Evolutionary conservation across 371 early-diverging fungal genomes (phyloP).

Genomic region (Nematocida sp.): DNA sequence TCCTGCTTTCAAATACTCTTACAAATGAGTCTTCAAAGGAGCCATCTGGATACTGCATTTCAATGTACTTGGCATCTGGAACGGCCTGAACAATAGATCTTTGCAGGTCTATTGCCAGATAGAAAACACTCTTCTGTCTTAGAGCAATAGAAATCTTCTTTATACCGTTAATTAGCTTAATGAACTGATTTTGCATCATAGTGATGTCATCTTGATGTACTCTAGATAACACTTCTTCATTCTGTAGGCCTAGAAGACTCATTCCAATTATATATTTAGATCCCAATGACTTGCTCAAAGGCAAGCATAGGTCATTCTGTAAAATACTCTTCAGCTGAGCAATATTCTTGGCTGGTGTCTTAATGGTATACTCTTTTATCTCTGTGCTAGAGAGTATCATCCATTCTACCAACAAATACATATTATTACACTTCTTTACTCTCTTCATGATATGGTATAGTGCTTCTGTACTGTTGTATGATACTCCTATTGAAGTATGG

Average conservation of each 20-base stretch:
- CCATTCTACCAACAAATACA: neutral
- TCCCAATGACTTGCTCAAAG: too few relatives aligned
- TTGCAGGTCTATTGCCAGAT: conserved; percentile 48
- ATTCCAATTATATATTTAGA: neutral
- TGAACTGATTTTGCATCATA: conserved; percentile 2
- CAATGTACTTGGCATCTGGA: conserved; percentile 54
- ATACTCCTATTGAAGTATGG: conserved; percentile 23
- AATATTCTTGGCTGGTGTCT: neutral
- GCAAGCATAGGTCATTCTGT: neutral
- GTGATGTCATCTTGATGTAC: neutral
- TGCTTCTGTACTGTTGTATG: conserved; percentile 22
- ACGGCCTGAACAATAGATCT: conserved; percentile 59
- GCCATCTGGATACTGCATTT: conserved; percentile 57
- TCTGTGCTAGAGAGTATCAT: neutral
- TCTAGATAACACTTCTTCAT: neutral
- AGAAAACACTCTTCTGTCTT: conserved; percentile 9
- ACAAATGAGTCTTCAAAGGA: conserved; percentile 54
- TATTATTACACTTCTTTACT: neutral
- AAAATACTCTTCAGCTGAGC: neutral
- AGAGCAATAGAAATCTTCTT: neutral
- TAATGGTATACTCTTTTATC: neutral
- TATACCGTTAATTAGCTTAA: conserved; percentile 7
- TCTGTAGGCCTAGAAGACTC: neutral
- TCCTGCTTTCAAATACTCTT: conserved; percentile 17
- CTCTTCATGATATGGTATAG: conserved; percentile 36